A percentile compares a stretch with the other conserved stretches of the same genome.
Conservation (phyloP, 31 red algal species). For the Asparagopsis taxiformis region DNA sequence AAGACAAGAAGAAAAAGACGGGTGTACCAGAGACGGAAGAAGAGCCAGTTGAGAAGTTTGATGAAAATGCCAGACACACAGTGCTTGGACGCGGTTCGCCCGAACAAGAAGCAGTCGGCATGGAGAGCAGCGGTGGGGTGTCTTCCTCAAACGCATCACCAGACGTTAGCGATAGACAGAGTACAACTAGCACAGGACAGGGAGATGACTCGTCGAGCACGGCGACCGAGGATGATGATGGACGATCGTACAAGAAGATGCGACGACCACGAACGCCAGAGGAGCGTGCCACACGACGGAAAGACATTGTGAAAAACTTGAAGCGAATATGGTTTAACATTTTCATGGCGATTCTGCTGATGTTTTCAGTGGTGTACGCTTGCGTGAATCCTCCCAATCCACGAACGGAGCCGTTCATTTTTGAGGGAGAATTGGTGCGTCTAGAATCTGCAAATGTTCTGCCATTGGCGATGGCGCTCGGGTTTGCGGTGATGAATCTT, state of each 20-base stretch:
- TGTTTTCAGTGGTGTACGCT: conserved; percentile 41
- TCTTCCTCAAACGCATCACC: background rate
- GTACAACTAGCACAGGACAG: conserved; percentile 8
- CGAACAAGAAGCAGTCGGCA: conserved; percentile 28
- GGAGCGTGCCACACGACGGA: conserved; percentile 27
- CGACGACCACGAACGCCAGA: conserved; percentile 17
- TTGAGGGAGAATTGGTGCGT: conserved; percentile 1
- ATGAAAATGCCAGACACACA: conserved; percentile 4
- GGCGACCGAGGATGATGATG: conserved; percentile 45
- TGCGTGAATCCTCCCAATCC: conserved; percentile 36
- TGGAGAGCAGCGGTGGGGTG: conserved; percentile 4
- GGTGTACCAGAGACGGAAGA: conserved; percentile 1
- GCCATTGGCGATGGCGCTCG: conserved; percentile 62
- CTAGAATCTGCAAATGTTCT: conserved; percentile 27
- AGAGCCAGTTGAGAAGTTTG: conserved; percentile 7
- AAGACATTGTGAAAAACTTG: conserved; percentile 61
- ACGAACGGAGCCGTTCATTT: background rate
- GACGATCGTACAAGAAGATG: conserved; percentile 50
- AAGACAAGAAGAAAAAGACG: conserved; percentile 31
- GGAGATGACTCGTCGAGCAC: conserved; percentile 10
- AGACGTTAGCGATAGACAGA: background rate
- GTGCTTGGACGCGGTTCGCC: conserved; percentile 2
- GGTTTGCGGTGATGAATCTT: conserved; percentile 61
- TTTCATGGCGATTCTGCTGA: conserved; percentile 57
- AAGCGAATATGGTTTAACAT: conserved; percentile 73